These are phyloP conservation scores for Fusarium pininemorale DNA, from an alignment of 2,329 filamentous ascomycete species.

Conservation along the genomic window DNA sequence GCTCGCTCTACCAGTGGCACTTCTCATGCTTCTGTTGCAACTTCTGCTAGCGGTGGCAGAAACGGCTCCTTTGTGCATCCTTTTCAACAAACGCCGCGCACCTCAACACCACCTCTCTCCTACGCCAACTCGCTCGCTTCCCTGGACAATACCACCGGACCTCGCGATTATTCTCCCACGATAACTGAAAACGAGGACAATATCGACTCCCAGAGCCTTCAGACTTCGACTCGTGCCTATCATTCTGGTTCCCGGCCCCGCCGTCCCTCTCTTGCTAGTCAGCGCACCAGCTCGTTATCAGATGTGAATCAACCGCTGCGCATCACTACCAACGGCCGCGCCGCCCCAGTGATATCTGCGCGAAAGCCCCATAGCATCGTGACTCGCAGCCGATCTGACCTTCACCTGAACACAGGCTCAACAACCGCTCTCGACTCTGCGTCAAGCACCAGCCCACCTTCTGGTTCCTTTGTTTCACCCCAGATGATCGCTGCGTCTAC, in stretches of 20 bases:
- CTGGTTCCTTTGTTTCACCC: constrained; percentile 39
- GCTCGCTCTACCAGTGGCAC: constrained; percentile 66
- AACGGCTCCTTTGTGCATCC: constrained; percentile 67
- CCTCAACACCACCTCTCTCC: constrained; percentile 67
- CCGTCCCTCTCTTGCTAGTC: constrained; percentile 46
- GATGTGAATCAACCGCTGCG: constrained; percentile 46
- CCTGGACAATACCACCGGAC: constrained; percentile 52
- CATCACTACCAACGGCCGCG: constrained; percentile 42
- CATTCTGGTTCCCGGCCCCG: constrained; percentile 38
- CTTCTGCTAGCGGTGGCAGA: constrained; percentile 62
- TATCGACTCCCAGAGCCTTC: constrained; percentile 38
- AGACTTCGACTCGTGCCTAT: constrained; percentile 32
- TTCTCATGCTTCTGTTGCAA: constrained; percentile 65
- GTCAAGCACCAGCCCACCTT: constrained; percentile 42
- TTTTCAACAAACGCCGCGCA: constrained; percentile 70
- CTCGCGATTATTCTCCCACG: constrained; percentile 64
- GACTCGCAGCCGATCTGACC: constrained; percentile 57
- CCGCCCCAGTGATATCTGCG: constrained; percentile 46
- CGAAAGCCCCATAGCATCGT: constrained; percentile 50
- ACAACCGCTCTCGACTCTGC: constrained; percentile 41
- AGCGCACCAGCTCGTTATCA: constrained; percentile 48
- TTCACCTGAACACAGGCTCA: constrained; percentile 50
- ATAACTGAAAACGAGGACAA: constrained; percentile 64
- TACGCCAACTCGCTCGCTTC: constrained; percentile 66
- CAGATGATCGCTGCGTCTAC: constrained; percentile 40